Conservation (phyloP, 306 rosid genomes). For the Castanea mollissima region DNA sequence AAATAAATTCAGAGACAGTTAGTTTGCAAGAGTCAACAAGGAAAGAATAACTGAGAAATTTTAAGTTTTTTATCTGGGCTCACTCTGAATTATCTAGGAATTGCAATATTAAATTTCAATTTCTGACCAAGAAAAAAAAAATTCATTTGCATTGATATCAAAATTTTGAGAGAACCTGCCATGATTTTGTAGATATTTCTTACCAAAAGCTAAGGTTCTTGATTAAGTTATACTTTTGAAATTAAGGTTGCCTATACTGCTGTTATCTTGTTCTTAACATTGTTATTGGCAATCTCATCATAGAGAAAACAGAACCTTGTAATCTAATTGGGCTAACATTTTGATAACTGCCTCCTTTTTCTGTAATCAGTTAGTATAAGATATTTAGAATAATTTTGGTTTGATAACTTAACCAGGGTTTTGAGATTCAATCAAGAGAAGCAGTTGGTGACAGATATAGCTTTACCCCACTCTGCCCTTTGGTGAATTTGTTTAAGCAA, state of each 20-base stretch:
- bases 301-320: not conserved
- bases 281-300: not conserved
- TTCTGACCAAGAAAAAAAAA: too few relatives aligned
- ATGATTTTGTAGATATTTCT: not conserved
- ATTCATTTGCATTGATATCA: too few relatives aligned
- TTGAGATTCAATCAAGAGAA: conserved; percentile 2
- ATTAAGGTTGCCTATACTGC: not conserved
- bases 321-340: not conserved
- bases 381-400: not conserved
- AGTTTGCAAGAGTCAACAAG: not conserved
- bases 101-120: not conserved
- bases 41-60: not conserved
- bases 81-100: not conserved
- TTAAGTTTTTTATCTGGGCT: not conserved
- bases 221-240: not conserved
- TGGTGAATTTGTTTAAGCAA: not conserved
- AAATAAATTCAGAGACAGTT: not conserved
- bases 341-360: conserved; percentile 4
- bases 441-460: not conserved
- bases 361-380: conserved; percentile 7
- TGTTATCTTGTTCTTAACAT: not conserved
- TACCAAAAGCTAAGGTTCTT: not conserved
- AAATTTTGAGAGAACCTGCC: too few relatives aligned
- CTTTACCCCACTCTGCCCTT: not conserved
- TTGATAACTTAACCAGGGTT: conserved; percentile 5